phyloP scores from a whole-genome alignment of 805 yeast species.

The Candida yuanshanica region DNA sequence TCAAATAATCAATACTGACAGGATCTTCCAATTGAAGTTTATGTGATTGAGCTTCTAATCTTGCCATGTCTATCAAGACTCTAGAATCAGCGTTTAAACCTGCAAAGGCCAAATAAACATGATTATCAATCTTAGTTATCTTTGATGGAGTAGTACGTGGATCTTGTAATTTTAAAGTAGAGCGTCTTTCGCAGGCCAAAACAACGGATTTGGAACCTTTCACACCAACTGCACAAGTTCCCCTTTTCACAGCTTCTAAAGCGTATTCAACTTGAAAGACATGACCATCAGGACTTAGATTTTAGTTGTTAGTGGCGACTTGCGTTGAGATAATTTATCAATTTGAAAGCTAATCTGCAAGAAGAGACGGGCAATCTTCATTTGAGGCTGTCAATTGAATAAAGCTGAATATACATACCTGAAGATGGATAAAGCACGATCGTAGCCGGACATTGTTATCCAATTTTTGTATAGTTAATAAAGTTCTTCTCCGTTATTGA shows the following conservation, averaged over 20 bases:
- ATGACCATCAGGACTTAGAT: constrained; percentile 88
- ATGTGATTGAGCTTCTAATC: constrained; percentile 95
- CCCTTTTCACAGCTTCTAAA: constrained; percentile 94
- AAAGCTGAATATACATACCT: constrained; percentile 57
- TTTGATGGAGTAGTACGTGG: constrained; percentile 94
- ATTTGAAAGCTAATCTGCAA: no score
- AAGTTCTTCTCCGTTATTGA: no score
- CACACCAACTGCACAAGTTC: constrained; percentile 97
- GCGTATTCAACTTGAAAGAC: constrained; percentile 99
- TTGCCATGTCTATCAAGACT: constrained; percentile 87
- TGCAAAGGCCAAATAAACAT: constrained; percentile 89
- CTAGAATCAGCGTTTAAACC: constrained; percentile 99
- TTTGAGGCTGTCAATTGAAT: background rate
- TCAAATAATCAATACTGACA: constrained; percentile 83
- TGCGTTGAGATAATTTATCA: background rate
- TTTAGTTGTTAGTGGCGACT: constrained; percentile 26
- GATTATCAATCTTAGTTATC: constrained; percentile 86
- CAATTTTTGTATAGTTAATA: background rate
- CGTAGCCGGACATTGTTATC: constrained; percentile 92
- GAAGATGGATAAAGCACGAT: constrained; percentile 95
- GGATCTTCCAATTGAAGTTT: constrained; percentile 92
- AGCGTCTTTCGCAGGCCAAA: constrained; percentile 93
- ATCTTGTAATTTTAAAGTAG: constrained; percentile 91
- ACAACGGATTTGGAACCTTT: constrained; percentile 88
- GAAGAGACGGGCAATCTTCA: background rate